Base-by-base conservation (phyloP, 2,329 filamentous ascomycete genomes). In the Bipolaris gigantea region DNA sequence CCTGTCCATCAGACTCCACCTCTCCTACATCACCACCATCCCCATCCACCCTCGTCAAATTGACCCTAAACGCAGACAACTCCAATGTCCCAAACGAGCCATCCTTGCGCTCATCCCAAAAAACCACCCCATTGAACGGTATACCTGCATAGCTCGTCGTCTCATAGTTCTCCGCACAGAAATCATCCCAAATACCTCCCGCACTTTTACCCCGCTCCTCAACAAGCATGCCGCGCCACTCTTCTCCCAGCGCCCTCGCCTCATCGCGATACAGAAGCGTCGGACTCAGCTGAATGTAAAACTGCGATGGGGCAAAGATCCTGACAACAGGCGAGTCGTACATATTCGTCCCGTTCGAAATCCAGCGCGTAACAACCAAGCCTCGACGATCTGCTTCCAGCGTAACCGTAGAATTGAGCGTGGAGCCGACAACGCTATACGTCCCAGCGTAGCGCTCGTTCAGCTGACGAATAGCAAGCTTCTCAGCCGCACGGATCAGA, bases 121-220 rank as follows among this genome's bases (percentile, higher is more conserved):
- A 75, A 0, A 73, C 65, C 4, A 71, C 21, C 45, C 74, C 73
- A 23, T 73, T 75, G 10, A 75, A 33, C 0, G 71, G 67, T 15
- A 67, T 48, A 2, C 65, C 69, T 2, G 62, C 74, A 56, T 76
- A 77, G 18, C 61, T 60, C 2, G 62, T 35, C 2, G 52, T 54
- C 18, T 75, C 72, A 5, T 74, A 57, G 52, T 76, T 61, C 0
- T 62, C 64, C 3, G 66, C 35, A 48, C 75, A 77, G 39, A 73
- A 75, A 7, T 77, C 74, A 48, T 75, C 69, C 69, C 64, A 75
- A 8, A 76, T 73, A 48, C 75, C 69, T 66, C 64, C 71, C 5
- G 72, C 47, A 9, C 36, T 48, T 8, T 56, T 48, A 15, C 15
- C 38, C 6, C 60, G 58, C 50, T 69, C 59, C 41, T 50, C 57